Conservation (phyloP, 2,329 filamentous ascomycete genomes). For the Didymella arachidicola region DNA sequence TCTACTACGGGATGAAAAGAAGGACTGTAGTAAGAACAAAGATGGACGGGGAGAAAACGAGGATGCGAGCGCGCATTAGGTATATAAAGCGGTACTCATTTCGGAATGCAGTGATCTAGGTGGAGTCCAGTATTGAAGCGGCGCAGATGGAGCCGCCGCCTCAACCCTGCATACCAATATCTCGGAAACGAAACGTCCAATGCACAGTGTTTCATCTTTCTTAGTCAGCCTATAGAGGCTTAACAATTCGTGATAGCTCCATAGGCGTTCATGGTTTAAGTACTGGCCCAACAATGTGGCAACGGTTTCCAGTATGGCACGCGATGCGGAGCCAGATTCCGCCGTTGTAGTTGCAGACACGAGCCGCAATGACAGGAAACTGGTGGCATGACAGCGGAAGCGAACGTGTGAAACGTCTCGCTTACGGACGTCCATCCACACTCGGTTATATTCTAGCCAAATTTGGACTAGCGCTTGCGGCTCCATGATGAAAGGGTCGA, state of each 20-base stretch:
- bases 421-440: constrained; percentile 19
- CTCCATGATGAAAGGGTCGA: constrained; percentile 27
- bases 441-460: neutral
- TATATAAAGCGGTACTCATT: constrained; percentile 17
- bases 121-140: constrained; percentile 20
- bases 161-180: constrained; percentile 28
- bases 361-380: constrained; percentile 21
- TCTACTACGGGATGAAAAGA: constrained; percentile 31
- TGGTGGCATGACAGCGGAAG: constrained; percentile 28
- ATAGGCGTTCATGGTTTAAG: constrained; percentile 22
- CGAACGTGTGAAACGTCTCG: constrained; percentile 30
- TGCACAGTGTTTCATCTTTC: constrained; percentile 22
- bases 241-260: constrained; percentile 29
- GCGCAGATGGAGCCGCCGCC: constrained; percentile 21
- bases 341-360: constrained; percentile 18
- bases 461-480: neutral
- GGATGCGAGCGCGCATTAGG: constrained; percentile 8
- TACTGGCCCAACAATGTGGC: constrained; percentile 32
- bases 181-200: constrained; percentile 28
- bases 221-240: constrained; percentile 24
- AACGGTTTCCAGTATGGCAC: constrained; percentile 12
- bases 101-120: constrained; percentile 19
- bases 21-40: constrained; percentile 30
- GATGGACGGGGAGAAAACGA: neutral
- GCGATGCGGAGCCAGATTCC: constrained; percentile 7